Evolutionary conservation across 768 basidiomycete species (phyloP).

Genomic region (Lenzites betulinus): DNA sequence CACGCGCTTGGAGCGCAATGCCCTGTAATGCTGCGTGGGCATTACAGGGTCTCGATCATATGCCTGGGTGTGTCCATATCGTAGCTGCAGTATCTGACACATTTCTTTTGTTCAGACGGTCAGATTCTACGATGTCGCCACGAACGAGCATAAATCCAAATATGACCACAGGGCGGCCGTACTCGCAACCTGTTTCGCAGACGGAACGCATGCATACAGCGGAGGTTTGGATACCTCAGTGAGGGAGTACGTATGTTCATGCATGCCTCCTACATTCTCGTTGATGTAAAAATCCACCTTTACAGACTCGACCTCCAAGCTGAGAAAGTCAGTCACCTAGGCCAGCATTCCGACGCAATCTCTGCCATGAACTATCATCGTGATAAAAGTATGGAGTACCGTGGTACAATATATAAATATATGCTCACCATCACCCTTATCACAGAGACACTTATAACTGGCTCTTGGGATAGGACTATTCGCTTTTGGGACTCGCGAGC

Average conservation of each 20-base stretch:
- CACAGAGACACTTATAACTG: constrained; percentile 74
- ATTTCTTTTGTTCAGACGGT: constrained; percentile 47
- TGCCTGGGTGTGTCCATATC: background rate
- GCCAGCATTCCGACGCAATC: constrained; percentile 80
- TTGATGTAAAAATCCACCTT: background rate
- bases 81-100: background rate
- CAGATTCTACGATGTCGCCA: constrained; percentile 52
- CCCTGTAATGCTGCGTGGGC: background rate
- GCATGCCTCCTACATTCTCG: background rate
- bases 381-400: constrained; percentile 55
- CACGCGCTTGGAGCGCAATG: background rate
- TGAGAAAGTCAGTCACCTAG: constrained; percentile 73
- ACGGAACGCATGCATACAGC: constrained; percentile 70
- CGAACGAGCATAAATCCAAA: constrained; percentile 72
- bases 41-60: background rate
- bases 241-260: constrained; percentile 61
- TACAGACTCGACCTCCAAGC: constrained; percentile 74
- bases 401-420: background rate
- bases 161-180: constrained; percentile 90
- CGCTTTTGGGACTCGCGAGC: constrained; percentile 86
- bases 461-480: constrained; percentile 90
- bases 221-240: constrained; percentile 87
- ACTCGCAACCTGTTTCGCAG: constrained; percentile 77
- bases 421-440: background rate
- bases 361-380: constrained; percentile 73